phyloP scores from a whole-genome alignment of 352 stramenopile genomes.

The Achlya hypogyna region DNA sequence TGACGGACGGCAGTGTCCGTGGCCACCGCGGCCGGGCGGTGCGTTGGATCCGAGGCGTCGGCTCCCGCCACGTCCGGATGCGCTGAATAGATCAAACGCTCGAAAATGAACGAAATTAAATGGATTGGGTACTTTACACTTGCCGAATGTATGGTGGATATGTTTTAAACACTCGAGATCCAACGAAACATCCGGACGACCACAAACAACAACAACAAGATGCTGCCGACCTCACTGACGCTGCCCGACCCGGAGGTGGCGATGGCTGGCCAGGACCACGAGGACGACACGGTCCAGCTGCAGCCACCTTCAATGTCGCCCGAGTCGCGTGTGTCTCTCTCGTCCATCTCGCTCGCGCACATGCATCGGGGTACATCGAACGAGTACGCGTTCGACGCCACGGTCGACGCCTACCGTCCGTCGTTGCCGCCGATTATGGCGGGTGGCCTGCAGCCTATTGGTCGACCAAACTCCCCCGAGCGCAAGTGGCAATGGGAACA shows the following conservation, averaged over 20 bases:
- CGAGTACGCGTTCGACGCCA: slow-evolving; percentile 17
- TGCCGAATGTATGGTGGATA: not conserved
- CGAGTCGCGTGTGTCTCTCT: not conserved
- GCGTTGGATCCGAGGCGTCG: not conserved
- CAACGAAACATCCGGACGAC: not conserved
- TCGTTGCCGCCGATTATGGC: not conserved
- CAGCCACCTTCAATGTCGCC: not conserved
- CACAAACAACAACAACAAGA: not conserved
- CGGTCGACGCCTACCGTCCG: slow-evolving; percentile 14
- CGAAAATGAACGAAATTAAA: too few relatives aligned
- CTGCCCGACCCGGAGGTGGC: not conserved
- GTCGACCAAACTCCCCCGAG: not conserved
- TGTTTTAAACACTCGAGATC: not conserved
- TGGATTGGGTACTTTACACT: too few relatives aligned
- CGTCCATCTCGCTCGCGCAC: not conserved
- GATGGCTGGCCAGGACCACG: not conserved
- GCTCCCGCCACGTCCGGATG: not conserved
- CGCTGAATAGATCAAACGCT: not conserved
- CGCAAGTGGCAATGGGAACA: slow-evolving; percentile 16
- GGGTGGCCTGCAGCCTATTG: not conserved
- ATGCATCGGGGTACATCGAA: slow-evolving; percentile 10
- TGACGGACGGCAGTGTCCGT: too few relatives aligned
- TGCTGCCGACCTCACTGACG: not conserved
- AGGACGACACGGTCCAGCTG: not conserved
- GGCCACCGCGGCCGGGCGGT: too few relatives aligned